Conservation (phyloP, 2,329 filamentous ascomycete species). For the Cercospora brassicicola region DNA sequence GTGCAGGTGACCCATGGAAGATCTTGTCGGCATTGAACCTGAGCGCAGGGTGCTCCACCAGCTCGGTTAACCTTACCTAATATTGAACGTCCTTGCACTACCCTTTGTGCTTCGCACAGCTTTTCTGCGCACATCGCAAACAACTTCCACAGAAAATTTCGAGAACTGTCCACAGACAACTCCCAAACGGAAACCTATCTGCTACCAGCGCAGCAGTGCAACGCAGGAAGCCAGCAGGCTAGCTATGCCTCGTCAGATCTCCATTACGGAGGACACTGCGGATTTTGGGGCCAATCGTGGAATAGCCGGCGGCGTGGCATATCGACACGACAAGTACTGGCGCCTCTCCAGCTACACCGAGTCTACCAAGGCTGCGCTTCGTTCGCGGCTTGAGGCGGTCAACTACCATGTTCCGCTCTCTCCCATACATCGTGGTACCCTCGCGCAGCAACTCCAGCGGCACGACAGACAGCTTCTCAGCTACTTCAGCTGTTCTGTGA, state of each 20-base stretch:
- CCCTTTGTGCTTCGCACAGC: not conserved
- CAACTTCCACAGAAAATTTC: not conserved
- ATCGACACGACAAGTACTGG: not conserved
- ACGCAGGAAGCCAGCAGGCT: not conserved
- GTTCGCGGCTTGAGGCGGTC: not conserved
- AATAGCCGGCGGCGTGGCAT: not conserved
- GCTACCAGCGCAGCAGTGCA: not conserved
- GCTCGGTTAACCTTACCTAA: not conserved
- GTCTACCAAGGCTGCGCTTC: not conserved
- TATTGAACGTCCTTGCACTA: not conserved
- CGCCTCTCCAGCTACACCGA: not conserved
- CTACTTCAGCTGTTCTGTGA: not conserved
- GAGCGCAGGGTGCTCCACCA: not conserved
- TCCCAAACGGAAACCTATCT: no score
- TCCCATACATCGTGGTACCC: not conserved
- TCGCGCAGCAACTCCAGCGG: not conserved
- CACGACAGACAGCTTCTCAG: not conserved
- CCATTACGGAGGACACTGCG: no score
- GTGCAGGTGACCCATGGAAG: not conserved
- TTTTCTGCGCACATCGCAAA: not conserved
- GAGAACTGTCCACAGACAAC: not conserved
- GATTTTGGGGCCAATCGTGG: no score
- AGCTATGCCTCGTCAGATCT: not conserved
- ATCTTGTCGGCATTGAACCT: not conserved
- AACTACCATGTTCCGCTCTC: not conserved